Evolutionary conservation across 331 rosid species (phyloP).

Genomic region (Cydonia oblonga): DNA sequence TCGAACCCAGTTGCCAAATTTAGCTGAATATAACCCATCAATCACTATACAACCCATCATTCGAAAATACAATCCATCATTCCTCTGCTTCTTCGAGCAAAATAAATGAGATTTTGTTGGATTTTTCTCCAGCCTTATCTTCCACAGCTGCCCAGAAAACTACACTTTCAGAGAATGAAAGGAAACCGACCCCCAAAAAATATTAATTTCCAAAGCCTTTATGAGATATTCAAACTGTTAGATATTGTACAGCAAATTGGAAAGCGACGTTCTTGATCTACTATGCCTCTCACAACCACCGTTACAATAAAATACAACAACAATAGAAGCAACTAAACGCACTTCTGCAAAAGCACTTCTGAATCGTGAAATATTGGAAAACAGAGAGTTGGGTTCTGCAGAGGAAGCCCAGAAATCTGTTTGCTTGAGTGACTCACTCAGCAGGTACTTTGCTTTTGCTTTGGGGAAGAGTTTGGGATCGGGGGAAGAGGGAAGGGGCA

Average conservation of each 20-base stretch:
- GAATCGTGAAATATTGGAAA: not conserved
- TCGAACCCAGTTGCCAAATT: conserved; percentile 19
- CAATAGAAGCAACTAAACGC: not conserved
- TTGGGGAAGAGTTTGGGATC: not conserved
- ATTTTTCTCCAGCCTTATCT: conserved; percentile 7
- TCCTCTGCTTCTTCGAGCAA: not conserved
- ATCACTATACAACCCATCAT: too few species aligned
- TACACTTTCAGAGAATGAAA: not conserved
- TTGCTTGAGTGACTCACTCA: not conserved
- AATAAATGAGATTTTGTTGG: not conserved
- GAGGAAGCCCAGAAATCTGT: not conserved
- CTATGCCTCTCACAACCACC: conserved; percentile 5
- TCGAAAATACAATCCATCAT: too few species aligned
- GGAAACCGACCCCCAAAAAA: not conserved
- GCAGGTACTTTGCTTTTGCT: not conserved
- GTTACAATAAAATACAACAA: not conserved
- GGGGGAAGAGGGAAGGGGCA: not conserved
- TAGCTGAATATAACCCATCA: too few species aligned
- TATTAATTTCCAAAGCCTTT: not conserved
- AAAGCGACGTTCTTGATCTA: conserved; percentile 4
- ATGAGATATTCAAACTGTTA: conserved; percentile 5
- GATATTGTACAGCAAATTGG: not conserved
- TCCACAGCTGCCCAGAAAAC: not conserved
- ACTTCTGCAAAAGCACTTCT: not conserved
- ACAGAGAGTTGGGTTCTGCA: not conserved